Base-by-base conservation (phyloP, 495 filamentous ascomycete genomes). In the Hyaloscypha variabilis region DNA sequence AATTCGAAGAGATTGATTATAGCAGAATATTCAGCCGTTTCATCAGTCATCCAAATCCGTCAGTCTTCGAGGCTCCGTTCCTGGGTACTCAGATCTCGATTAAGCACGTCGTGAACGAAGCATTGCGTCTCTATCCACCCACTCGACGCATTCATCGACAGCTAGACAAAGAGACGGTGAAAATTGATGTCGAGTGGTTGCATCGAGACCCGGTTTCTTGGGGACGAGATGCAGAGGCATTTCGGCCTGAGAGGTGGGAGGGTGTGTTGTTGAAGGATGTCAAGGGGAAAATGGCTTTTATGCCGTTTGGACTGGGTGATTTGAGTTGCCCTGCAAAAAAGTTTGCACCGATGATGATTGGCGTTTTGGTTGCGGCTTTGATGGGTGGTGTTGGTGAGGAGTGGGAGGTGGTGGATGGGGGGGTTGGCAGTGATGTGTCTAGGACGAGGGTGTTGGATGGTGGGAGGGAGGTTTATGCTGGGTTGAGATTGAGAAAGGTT, bases 301-400 rank as follows among this genome's bases (percentile, higher is more conserved):
- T 50, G 29, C 62, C 62, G 13, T 64, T 64, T 52, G 62, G 53
- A 6, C 25, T 14, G 1, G 62, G 62, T 6, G 36, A 28, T 6
- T 58, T 58, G 13, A 26, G 19, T 3, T 64, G 62, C 36, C 62
- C 62, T 5, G 52, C 53, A 11, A 54, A 56, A 23, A 30, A 31
- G 24, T 17, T 29, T 34, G 62, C 14, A 8, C 62, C 62, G 19
- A 58, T 64, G 53, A 19, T 64, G 53, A 58, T 69, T 56, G 67
- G 58, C 25, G 36, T 66, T 17, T 61, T 65, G 42, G 60, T 69
- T 54, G 51, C 11, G 4, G 39, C 39, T 46, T 46, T 46, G 39
- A 14, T 46, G 39, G 1, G 17, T 1, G 10, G 39, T 14, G 39
- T 46, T 14, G 39, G 6, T 46, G 39, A 46, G 13, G 39, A 17